These are phyloP conservation scores for Aspergillus egyptiacus DNA, from an alignment of 495 filamentous ascomycete species.

Conservation along the genomic window DNA sequence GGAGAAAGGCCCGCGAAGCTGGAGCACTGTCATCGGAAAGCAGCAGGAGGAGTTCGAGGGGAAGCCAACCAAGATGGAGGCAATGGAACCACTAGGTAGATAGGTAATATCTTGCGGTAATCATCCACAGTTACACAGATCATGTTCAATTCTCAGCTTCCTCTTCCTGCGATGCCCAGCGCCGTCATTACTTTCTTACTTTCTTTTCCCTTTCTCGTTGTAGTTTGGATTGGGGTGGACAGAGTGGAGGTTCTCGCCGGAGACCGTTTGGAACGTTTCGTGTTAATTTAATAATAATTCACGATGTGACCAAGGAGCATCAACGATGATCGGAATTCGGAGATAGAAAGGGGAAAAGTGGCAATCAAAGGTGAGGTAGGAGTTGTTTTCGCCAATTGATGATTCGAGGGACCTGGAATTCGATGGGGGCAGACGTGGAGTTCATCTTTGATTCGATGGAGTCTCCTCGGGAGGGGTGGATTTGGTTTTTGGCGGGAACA, in stretches of 20 bases:
- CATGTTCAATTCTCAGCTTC: background rate
- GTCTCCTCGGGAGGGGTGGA: conserved; percentile 18
- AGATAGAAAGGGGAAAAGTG: too few species aligned
- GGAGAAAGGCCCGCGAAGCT: conserved; percentile 15
- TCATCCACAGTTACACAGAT: conserved; percentile 16
- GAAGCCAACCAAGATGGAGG: conserved; percentile 8
- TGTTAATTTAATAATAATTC: conserved; percentile 45
- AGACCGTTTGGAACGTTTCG: conserved; percentile 45
- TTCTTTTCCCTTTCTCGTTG: background rate
- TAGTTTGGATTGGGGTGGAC: too few species aligned
- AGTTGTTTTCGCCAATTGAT: conserved; percentile 5
- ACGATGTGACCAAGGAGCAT: conserved; percentile 22
- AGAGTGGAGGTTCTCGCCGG: conserved; percentile 12
- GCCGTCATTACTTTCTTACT: background rate
- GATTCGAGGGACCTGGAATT: conserved; percentile 17
- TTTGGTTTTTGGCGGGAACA: conserved; percentile 27
- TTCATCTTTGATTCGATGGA: conserved; percentile 15
- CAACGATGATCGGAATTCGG: conserved; percentile 11
- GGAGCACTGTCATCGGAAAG: conserved; percentile 15
- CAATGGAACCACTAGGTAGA: too few species aligned
- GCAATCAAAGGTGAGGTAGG: too few species aligned
- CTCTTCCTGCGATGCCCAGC: background rate
- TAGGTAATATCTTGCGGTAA: conserved; percentile 5
- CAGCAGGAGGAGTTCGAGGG: conserved; percentile 13
- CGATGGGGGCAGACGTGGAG: conserved; percentile 10